Percentiles rank a stretch among this genome's conserved stretches.
These are phyloP conservation scores for Neonectria coccinea DNA, from an alignment of 2,329 filamentous ascomycete species.

Conservation along the genomic window DNA sequence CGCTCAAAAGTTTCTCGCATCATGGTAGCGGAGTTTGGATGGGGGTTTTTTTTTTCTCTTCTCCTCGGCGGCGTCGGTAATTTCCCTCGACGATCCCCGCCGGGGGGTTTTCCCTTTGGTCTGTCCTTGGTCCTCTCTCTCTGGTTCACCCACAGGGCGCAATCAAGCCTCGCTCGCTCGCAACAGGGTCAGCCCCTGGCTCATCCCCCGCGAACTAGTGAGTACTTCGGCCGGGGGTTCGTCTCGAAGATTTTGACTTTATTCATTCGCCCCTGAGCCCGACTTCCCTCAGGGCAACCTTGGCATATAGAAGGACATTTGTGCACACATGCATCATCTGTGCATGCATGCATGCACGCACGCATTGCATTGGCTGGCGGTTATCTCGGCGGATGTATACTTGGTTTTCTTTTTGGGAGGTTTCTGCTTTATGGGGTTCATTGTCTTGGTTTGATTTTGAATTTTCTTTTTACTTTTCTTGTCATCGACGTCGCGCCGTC, in stretches of 20 bases:
- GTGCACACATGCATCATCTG: constrained; percentile 2
- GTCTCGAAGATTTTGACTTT: constrained; percentile 14
- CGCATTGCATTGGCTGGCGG: constrained; percentile 36
- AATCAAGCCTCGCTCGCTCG: not conserved
- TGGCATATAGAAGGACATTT: constrained; percentile 27
- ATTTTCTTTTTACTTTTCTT: constrained; percentile 6
- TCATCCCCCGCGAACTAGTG: constrained; percentile 11
- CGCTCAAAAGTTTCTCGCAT: constrained; percentile 45
- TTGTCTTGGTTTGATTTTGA: not conserved
- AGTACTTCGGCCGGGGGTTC: constrained; percentile 4
- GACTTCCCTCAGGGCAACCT: constrained; percentile 14
- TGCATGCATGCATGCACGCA: not conserved
- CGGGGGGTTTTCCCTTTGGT: not conserved
- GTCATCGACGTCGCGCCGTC: constrained; percentile 5
- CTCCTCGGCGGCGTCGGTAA: constrained; percentile 18
- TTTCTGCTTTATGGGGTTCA: not conserved
- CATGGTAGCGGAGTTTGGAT: constrained; percentile 39
- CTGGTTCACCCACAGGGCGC: not conserved
- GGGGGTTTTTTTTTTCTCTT: constrained; percentile 16
- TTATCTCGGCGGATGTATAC: constrained; percentile 34
- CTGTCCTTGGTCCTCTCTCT: not conserved
- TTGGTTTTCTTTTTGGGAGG: constrained; percentile 6
- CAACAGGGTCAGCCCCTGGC: constrained; percentile 9
- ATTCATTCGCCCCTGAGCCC: constrained; percentile 13
- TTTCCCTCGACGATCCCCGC: constrained; percentile 21